Evolutionary conservation across 2,329 filamentous ascomycete genomes (phyloP).

Genomic region (Stemphylium beticola): DNA sequence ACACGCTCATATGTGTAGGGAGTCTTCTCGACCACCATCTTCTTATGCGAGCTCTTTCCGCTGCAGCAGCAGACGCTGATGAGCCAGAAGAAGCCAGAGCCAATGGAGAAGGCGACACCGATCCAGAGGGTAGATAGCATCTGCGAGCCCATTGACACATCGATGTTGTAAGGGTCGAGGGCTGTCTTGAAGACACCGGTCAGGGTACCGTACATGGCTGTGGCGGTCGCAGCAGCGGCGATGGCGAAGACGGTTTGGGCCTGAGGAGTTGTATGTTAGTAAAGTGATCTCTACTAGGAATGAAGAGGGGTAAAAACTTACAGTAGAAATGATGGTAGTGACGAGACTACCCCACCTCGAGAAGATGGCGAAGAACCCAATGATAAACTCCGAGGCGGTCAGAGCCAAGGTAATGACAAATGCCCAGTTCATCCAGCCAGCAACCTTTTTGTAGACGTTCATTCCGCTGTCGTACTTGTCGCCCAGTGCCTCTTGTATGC

Average conservation of each 20-base stretch:
- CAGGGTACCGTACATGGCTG: constrained; percentile 74
- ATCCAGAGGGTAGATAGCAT: constrained; percentile 82
- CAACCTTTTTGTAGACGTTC: constrained; percentile 73
- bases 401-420: constrained; percentile 76
- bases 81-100: constrained; percentile 85
- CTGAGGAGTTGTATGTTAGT: constrained; percentile 33
- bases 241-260: constrained; percentile 64
- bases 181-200: constrained; percentile 70
- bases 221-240: constrained; percentile 74
- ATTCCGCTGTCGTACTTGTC: constrained; percentile 70
- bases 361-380: constrained; percentile 84
- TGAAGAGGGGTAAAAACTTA: constrained; percentile 55
- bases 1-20: constrained; percentile 67
- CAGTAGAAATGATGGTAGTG: constrained; percentile 75
- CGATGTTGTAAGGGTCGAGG: constrained; percentile 74
- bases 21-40: constrained; percentile 63
- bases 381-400: constrained; percentile 73
- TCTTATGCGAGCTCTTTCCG: constrained; percentile 61
- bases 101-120: constrained; percentile 76
- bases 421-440: constrained; percentile 82
- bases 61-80: constrained; percentile 91
- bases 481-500: constrained; percentile 63
- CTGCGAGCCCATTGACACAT: constrained; percentile 67
- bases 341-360: constrained; percentile 80
- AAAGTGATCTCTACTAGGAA: constrained; percentile 42